These are phyloP conservation scores for Athelia psychrophila DNA, from an alignment of 1,284 basidiomycete species.

Conservation along the genomic window DNA sequence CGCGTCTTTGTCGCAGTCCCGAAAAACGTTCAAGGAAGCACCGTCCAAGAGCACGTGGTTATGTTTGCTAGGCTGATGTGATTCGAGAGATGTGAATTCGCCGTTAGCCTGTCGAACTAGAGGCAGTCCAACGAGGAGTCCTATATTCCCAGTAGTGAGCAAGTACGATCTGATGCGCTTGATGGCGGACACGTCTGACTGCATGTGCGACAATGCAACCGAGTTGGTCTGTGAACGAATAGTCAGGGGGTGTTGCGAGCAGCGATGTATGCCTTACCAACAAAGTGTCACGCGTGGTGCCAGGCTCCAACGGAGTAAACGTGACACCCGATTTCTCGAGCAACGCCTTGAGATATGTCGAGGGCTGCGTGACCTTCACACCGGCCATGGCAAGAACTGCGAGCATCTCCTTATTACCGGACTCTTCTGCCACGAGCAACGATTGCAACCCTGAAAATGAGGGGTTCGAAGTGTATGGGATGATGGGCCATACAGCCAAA, in stretches of 20 bases:
- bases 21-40: constrained; percentile 26
- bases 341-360: constrained; percentile 25
- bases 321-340: constrained; percentile 10
- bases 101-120: constrained; percentile 25
- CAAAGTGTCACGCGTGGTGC: constrained; percentile 14
- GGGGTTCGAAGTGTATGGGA: constrained; percentile 3
- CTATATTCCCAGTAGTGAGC: constrained; percentile 23
- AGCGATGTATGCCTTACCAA: constrained; percentile 15
- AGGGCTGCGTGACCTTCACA: constrained; percentile 28
- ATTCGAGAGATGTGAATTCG: constrained; percentile 16
- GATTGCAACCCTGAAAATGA: constrained; percentile 14
- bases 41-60: constrained; percentile 20
- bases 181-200: not conserved
- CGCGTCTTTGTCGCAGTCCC: constrained; percentile 24
- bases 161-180: constrained; percentile 21
- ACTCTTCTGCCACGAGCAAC: constrained; percentile 21
- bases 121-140: constrained; percentile 30
- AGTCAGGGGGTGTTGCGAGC: not conserved
- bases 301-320: constrained; percentile 12
- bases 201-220: not conserved
- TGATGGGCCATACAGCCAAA: constrained; percentile 31
- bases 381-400: constrained; percentile 23
- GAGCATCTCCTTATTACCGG: constrained; percentile 16
- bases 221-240: too few relatives aligned
- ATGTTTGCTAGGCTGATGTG: not conserved